Evolutionary conservation across 2,329 filamentous ascomycete genomes (phyloP), one percentile per base, ranked within the genome.

Genomic region (Pseudocercospora vitis): DNA sequence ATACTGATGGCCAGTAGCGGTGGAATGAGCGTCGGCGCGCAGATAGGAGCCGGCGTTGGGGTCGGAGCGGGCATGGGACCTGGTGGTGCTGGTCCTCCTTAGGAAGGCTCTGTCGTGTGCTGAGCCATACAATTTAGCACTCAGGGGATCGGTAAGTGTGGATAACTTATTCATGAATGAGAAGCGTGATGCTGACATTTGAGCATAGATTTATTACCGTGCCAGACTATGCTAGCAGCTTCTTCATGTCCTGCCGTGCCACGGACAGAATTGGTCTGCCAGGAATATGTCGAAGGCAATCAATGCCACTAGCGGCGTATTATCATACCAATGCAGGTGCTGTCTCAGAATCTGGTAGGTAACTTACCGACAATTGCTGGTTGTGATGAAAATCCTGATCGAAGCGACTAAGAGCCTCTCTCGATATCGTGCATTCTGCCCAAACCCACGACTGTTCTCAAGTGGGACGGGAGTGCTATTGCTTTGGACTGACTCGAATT

Each of bases 1-100:
- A 37, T 37, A 4, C 33, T 37, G 7, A 37, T 16, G 12, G 2
- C 12, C 14, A 18, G 33, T n/a, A 37, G 33, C 19, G 32, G 47
- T 39, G 32, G 32, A 11, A 50, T 40, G 47, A 50, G 47, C 47
- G 40, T 40, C 4, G 33, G 47, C 4, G 47, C 47, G 21, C 47
- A 50, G 4, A 40, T 40, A 2, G 47, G 33, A 18, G 47, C 47
- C 7, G 47, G 47, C 3, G 26, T 50, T 28, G 33, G 47, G 7
- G 9, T 24, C 3, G 33, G 47, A 7, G 21, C 31, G 4, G 47
- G 47, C 5, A 29, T 37, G 18, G 47, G 32, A 9, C 32, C 32
- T 18, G 16, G 28, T 12, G 46, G 46, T 19, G 32, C n/a, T 3
- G 33, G 31, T n/a, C 31, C 31, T 28, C 33, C 35, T n/a, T n/a